phyloP scores from a whole-genome alignment of 495 filamentous ascomycete species.

The Penicilliopsis zonata region DNA sequence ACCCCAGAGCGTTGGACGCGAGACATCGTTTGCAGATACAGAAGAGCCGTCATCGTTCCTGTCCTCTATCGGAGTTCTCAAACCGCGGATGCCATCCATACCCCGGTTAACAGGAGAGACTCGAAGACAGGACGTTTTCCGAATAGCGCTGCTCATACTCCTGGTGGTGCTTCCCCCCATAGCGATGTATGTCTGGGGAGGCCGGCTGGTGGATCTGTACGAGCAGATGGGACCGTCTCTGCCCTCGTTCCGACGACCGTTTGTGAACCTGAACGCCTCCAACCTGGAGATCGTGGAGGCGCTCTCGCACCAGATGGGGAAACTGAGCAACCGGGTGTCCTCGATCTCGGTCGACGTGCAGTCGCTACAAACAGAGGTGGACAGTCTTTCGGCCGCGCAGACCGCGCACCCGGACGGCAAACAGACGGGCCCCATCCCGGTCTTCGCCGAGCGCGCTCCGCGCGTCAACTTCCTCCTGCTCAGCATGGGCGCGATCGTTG shows the following conservation, averaged over 20 bases:
- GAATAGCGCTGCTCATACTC: slow-evolving; percentile 1
- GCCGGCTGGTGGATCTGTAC: slow-evolving; percentile 1
- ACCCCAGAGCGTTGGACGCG: slow-evolving; percentile 3
- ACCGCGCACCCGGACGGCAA: no score
- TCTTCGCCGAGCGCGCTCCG: no score
- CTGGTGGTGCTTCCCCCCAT: slow-evolving; percentile 4
- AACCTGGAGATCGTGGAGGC: slow-evolving; percentile 13
- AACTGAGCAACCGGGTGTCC: slow-evolving; percentile 20
- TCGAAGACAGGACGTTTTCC: background rate
- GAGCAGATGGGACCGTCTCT: slow-evolving; percentile 5
- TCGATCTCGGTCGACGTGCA: slow-evolving; percentile 24
- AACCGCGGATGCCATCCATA: no score
- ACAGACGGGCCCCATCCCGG: no score
- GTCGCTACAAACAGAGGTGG: slow-evolving; percentile 13
- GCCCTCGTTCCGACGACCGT: slow-evolving; percentile 1
- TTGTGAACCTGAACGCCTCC: slow-evolving; percentile 11
- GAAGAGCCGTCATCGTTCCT: no score
- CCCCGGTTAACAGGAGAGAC: no score
- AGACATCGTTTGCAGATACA: background rate
- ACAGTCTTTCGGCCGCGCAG: slow-evolving; percentile 10
- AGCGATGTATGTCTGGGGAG: slow-evolving; percentile 2
- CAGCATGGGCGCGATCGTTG: slow-evolving; percentile 21
- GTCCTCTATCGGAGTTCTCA: no score
- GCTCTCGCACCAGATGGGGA: slow-evolving; percentile 19
- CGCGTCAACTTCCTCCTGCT: slow-evolving; percentile 27